Evolutionary conservation across 225 moss, liverwort and hornwort species (phyloP), one percentile per base, ranked within the genome.

Genomic region (Takakia lepidozioides): DNA sequence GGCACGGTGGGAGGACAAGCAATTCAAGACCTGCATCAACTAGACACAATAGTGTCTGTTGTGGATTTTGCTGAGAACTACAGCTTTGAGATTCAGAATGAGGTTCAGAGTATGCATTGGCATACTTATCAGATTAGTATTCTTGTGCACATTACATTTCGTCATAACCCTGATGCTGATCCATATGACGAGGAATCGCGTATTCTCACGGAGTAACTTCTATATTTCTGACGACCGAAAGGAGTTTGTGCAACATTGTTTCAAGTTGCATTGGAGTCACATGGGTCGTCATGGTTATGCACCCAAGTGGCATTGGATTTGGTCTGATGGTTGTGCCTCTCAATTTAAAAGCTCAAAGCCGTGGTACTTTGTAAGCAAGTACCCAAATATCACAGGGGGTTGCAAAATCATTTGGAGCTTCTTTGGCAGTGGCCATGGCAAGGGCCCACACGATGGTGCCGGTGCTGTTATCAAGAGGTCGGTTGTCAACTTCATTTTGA

Each of bases 371-470:
- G 46, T 46, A 20, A 25, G 14, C 3, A 19, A 25, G 16, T 46
- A 46, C 20, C 46, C 14, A 13, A 19, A 19, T 5, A 18, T 14
- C 4, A 46, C 46, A 32, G 11, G 11, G 3, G 46, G 46, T 9
- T 10, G 0, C 22, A 18, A 11, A 13, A 46, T 46, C 17, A 46
- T 22, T 22, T 46, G 46, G 46, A 22, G 2, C 4, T 46, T 18
- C 3, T 46, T 46, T 4, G 2, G 0, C 10, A 14, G 4, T 10
- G 46, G 19, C 3, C 46, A 46, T 22, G 46, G 46, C 3, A 46
- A 46, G 46, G 46, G 46, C 10, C 22, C 21, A 25, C 46, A 46
- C 20, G 46, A 46, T 46, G 2, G 46, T 11, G 19, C 9, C 21
- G 46, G 46, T 14, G 46, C 20, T 11, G 0, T 10, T 10, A 19